Conservation (phyloP, 2,329 filamentous ascomycete genomes). For the Nemania sp. region DNA sequence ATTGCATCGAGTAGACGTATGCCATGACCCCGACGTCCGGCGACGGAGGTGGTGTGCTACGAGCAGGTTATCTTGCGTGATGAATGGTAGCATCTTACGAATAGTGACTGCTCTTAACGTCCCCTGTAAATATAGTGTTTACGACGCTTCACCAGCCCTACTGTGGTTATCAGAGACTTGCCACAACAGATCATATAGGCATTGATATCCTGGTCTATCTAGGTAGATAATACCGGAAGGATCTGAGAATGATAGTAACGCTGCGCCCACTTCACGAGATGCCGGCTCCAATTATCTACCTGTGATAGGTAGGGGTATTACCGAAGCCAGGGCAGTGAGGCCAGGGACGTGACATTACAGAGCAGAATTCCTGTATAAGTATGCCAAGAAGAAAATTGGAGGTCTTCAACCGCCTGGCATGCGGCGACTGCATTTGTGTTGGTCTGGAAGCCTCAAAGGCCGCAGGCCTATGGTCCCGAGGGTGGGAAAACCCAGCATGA, state of each 20-base stretch:
- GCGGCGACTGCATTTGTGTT: background rate
- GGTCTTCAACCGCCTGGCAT: slow-evolving; percentile 16
- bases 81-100: background rate
- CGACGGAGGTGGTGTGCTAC: background rate
- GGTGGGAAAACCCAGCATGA: no score
- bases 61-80: background rate
- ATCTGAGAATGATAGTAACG: background rate
- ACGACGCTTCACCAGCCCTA: background rate
- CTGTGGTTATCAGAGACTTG: background rate
- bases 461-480: no score
- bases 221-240: no score
- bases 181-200: background rate
- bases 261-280: slow-evolving; percentile 18
- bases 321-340: background rate
- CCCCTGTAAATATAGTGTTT: background rate
- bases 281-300: background rate
- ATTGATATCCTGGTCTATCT: background rate
- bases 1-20: slow-evolving; percentile 6
- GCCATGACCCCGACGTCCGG: background rate
- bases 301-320: background rate
- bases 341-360: slow-evolving; percentile 8
- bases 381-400: slow-evolving; percentile 14
- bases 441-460: background rate
- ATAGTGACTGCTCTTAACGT: background rate
- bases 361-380: slow-evolving; percentile 15